Percentiles rank a stretch among this genome's conserved stretches.
Evolutionary conservation across 1,139 yeast species (phyloP).

Genomic region (Candida buenavistaensis): DNA sequence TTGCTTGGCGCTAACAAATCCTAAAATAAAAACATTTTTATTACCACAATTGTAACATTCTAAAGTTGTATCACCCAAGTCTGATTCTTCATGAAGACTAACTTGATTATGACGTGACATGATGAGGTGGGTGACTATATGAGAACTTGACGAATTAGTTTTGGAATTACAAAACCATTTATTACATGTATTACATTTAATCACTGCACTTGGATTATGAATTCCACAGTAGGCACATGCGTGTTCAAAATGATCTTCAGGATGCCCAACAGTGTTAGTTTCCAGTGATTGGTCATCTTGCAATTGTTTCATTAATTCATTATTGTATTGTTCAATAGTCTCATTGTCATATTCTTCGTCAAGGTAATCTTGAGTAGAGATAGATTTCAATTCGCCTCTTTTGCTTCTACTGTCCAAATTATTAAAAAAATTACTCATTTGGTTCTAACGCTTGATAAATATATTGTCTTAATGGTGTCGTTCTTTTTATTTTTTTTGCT

Average conservation of each 20-base stretch:
- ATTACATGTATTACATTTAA: constrained; percentile 73
- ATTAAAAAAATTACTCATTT: too few relatives aligned
- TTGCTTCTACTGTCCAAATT: too few relatives aligned
- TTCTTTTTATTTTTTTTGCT: too few relatives aligned
- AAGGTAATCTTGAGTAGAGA: constrained; percentile 1
- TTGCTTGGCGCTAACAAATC: constrained; percentile 84
- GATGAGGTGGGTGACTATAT: constrained; percentile 83
- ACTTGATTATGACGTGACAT: constrained; percentile 77
- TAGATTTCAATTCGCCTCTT: too few relatives aligned
- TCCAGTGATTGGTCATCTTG: constrained; percentile 2
- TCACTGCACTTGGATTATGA: constrained; percentile 63
- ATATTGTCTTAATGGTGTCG: too few relatives aligned
- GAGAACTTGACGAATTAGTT: constrained; percentile 64
- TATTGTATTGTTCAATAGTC: constrained; percentile 6
- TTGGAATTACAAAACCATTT: constrained; percentile 94
- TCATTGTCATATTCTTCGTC: constrained; percentile 10
- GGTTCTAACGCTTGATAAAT: too few relatives aligned
- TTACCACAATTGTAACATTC: constrained; percentile 94
- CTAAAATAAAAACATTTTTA: constrained; percentile 76
- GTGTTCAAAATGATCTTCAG: constrained; percentile 17
- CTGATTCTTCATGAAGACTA: constrained; percentile 75
- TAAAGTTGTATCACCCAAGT: constrained; percentile 78
- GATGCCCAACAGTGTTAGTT: constrained; percentile 1
- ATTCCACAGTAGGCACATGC: constrained; percentile 82
- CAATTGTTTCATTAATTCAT: constrained; percentile 2